Percentiles rank a stretch among this genome's conserved stretches.
Conservation (phyloP, 345 rosid genomes). For the Salix dunnii region DNA sequence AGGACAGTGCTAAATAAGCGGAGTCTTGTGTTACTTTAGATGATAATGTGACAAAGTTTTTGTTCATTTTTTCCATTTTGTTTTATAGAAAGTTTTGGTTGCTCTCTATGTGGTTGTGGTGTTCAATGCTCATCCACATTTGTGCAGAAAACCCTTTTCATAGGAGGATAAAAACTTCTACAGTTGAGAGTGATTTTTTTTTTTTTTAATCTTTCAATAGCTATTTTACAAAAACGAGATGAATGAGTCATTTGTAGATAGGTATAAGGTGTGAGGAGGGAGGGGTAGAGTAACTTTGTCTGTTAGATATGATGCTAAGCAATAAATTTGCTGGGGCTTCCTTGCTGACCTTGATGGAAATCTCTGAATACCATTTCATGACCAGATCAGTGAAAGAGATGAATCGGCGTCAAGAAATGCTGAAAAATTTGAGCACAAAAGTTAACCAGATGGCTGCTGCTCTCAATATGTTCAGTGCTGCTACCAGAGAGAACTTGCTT, state of each 20-base stretch:
- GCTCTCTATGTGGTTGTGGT: too few relatives aligned
- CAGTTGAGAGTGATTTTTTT: neutral
- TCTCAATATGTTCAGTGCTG: constrained; percentile 81
- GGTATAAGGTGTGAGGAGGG: neutral
- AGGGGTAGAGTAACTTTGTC: neutral
- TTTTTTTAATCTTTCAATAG: neutral
- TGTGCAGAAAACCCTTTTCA: neutral
- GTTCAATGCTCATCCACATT: neutral
- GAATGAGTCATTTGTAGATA: neutral
- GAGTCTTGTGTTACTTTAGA: neutral
- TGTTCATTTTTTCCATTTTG: neutral
- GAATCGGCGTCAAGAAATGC: constrained; percentile 91
- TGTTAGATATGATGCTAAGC: neutral
- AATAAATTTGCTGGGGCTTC: neutral
- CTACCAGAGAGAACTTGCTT: constrained; percentile 75
- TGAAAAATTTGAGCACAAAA: constrained; percentile 64
- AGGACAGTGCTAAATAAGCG: neutral
- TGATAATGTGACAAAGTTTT: neutral
- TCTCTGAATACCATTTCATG: neutral
- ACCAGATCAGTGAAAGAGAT: constrained; percentile 89
- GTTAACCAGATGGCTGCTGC: constrained; percentile 75
- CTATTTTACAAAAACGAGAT: neutral
- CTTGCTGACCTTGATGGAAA: neutral
- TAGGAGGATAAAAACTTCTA: neutral
- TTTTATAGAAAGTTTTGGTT: neutral